Percentiles rank a stretch among this genome's conserved stretches.
phyloP scores from a whole-genome alignment of 768 basidiomycete genomes.

The Pulveroboletus sp. region DNA sequence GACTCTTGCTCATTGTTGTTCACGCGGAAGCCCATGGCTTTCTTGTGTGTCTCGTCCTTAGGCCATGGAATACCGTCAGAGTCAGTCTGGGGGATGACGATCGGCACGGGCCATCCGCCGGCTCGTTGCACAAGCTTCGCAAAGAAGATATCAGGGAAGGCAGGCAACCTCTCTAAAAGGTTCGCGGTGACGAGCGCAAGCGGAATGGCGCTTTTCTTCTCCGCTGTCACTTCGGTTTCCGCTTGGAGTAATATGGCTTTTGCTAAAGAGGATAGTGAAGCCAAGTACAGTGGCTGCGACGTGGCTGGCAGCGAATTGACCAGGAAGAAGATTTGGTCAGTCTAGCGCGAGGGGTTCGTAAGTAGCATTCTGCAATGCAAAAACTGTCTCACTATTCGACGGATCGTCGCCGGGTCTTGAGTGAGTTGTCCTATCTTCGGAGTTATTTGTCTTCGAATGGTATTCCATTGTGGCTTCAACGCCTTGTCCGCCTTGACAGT shows the following conservation, averaged over 20 bases:
- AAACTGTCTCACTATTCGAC: constrained; percentile 53
- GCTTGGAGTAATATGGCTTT: constrained; percentile 89
- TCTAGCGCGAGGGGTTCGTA: constrained; percentile 27
- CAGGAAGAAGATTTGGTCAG: constrained; percentile 41
- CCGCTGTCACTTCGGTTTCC: constrained; percentile 88
- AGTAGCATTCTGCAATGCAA: constrained; percentile 9
- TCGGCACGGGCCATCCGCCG: constrained; percentile 84
- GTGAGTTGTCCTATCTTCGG: constrained; percentile 88
- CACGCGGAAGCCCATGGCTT: constrained; percentile 55
- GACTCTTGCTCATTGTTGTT: constrained; percentile 48
- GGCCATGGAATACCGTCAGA: constrained; percentile 49
- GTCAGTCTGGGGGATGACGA: constrained; percentile 50
- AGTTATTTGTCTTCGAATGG: constrained; percentile 71
- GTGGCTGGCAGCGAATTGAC: constrained; percentile 31
- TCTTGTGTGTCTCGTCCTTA: constrained; percentile 37
- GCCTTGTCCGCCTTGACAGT: constrained; percentile 55
- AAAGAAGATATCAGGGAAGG: constrained; percentile 74
- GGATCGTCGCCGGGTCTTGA: constrained; percentile 57
- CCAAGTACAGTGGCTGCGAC: constrained; percentile 53
- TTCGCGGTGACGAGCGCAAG: constrained; percentile 69
- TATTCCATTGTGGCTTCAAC: constrained; percentile 59
- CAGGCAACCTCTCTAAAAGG: constrained; percentile 54
- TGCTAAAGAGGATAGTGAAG: constrained; percentile 81
- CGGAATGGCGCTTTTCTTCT: constrained; percentile 79
- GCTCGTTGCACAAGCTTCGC: constrained; percentile 81